phyloP scores from a whole-genome alignment of 129 eudicot species.

The Tanacetum coccineum region DNA sequence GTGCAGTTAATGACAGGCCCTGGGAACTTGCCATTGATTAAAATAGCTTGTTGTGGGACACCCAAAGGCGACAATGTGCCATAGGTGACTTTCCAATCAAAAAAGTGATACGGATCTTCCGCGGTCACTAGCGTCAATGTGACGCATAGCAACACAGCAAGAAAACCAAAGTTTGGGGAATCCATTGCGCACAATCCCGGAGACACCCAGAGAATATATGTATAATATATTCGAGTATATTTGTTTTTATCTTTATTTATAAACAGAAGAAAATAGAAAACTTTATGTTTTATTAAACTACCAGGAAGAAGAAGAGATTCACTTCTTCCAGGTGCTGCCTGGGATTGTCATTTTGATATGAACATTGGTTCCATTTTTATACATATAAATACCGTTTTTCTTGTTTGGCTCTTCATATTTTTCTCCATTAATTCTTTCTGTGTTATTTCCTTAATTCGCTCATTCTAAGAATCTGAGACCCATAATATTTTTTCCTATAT shows the following conservation, averaged over 20 bases:
- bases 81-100: slow-evolving; percentile 68
- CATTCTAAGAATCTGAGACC: not conserved
- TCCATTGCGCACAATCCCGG: slow-evolving; percentile 39
- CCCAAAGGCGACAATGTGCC: slow-evolving; percentile 77
- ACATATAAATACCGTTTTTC: slow-evolving; percentile 20
- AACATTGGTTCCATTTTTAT: slow-evolving; percentile 18
- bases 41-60: slow-evolving; percentile 69
- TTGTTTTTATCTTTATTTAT: not conserved
- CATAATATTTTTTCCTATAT: not conserved
- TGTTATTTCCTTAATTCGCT: slow-evolving; percentile 35
- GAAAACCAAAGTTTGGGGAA: slow-evolving; percentile 27
- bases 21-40: slow-evolving; percentile 70
- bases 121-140: slow-evolving; percentile 31
- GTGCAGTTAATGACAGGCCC: slow-evolving; percentile 81
- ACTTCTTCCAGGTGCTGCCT: slow-evolving; percentile 46
- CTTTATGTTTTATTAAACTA: slow-evolving; percentile 3
- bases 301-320: slow-evolving; percentile 39
- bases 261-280: slow-evolving; percentile 17
- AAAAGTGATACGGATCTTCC: slow-evolving; percentile 68
- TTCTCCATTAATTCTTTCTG: slow-evolving; percentile 22
- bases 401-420: slow-evolving; percentile 24
- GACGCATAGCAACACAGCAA: slow-evolving; percentile 35
- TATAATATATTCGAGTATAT: not conserved
- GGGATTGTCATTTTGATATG: slow-evolving; percentile 31
- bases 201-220: slow-evolving; percentile 34